Base-by-base conservation (phyloP, 192 early-diverging fungal genomes). In the Podila epicladia region DNA sequence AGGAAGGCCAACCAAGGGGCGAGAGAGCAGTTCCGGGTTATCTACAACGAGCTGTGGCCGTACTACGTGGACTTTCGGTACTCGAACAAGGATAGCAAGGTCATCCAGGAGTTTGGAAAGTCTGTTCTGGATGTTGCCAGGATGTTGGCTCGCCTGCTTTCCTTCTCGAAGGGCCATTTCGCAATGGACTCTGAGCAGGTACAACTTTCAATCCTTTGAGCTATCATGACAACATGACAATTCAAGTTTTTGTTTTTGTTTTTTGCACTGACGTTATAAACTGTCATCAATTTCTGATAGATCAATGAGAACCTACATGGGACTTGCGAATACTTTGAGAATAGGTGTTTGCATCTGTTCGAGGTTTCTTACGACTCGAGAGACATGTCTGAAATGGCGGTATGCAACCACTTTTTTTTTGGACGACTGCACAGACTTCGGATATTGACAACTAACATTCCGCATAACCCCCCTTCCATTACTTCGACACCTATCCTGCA, bases 301-400 rank as follows among this genome's bases (percentile, higher is more conserved):
- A 74, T 89, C 31, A 89, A 89, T 67, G 84, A 82, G 58, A 75
- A 83, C 13, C 67, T 94, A 4, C 85, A 89, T n/a, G 91, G 89
- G 1, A 89, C 91, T 19, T 89, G 91, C 53, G 91, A 94, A 72
- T 95, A 94, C 82, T 95, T 93, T 82, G 94, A 94, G 80, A 91
- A 87, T 33, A 87, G 90, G 29, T 78, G 75, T 62, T 74, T 95
- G 29, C 91, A 90, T 67, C 84, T 94, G 69, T 95, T 95, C 78
- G 94, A 95, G 66, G 80, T 89, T 28, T 92, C 93, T 19, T 94
- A 93, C 85, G 92, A 95, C 74, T 65, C 63, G 15, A 74, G 90
- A 19, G 88, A 93, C 67, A 61, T 87, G 0, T 37, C 69, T 1
- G 90, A 94, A 72, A 95, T 94, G 94, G 79, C 86, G 70, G 86